Evolutionary conservation across 148 eudicot species (phyloP), one percentile per base, ranked within the genome.

Genomic region (Heliamphora exappendiculata): DNA sequence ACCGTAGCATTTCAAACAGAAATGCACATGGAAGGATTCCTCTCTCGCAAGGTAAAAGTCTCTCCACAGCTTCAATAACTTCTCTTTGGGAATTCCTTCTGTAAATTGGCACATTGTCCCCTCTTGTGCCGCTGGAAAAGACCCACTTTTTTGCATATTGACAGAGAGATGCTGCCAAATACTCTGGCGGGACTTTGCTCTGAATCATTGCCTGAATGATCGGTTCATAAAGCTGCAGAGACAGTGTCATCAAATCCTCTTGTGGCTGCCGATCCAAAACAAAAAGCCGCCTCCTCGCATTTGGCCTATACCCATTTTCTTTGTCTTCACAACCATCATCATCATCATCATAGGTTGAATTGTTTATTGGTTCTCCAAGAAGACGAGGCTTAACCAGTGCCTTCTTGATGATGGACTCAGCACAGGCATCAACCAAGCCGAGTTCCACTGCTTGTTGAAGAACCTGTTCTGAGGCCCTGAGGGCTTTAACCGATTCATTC

Each of bases 281-380:
- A 75, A 91, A 91, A 12, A 93, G 86, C 79, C 78, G 77, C 80
- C 92, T 84, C 75, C 83, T 86, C 1, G 72, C 83, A 76, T 73
- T 90, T n/a, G 80, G 77, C 76, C 75, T 82, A 29, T 78, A 65
- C 3, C 14, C 44, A 7, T 51, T 63, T 47, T 77, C 82, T 42
- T 36, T 53, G 2, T 63, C 67, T 47, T 80, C 80, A 26, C 51
- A 28, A 5, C 84, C 81, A 60, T 73, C 82, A 31, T 76, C 81
- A 34, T 41, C 81, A 51, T 72, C 77, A 13, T 76, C 76, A 16
- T 57, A 11, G 19, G 37, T 31, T 8, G 57, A 75, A 66, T 36
- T 65, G 63, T 33, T 73, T 22, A 79, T 67, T 16, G 92, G 81
- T 70, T 87, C 85, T 7, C 88, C 89, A 36, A 90, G 78, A 12